Base-by-base conservation (phyloP, 2,329 filamentous ascomycete genomes). In the Reticulascus tulasneorum region DNA sequence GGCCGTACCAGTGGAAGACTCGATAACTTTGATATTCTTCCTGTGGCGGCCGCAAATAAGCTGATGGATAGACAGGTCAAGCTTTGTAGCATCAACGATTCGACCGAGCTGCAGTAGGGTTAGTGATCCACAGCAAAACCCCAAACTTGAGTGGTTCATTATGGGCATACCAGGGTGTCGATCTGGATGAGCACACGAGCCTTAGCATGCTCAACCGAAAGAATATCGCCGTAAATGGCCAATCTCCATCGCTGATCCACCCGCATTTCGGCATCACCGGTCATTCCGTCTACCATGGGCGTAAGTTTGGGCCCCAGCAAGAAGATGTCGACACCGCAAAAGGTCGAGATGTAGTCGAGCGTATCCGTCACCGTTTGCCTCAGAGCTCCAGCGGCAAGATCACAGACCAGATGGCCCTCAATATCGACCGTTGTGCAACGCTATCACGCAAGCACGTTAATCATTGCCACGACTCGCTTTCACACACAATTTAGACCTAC, bases 1-100 rank as follows among this genome's bases (percentile, higher is more conserved):
- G 46, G 93, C 91, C 8, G 93, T 97, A 52, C 90, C 88, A 11
- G 93, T 97, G 19, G 85, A 81, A 11, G 93, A 94, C 63, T 98
- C 93, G 54, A 98, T 96, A 52, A 93, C 70, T 69, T 97, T 97
- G 68, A 98, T 95, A 60, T 96, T 96, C 70, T 95, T 94, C 50
- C 93, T 79, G 50, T 90, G 91, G 31, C 93, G 86, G 31, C 93
- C 93, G 59, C 90, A 96, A 32, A 97, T 82, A 37, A 96, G 74
- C 39, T 89, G 93, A 59, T 98, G 93, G 57, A 95, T 77, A 18
- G 88, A 86, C 32, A 91, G 68, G 50, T 96, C 90, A 40, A 95
- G 73, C 55, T 86, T 85, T 53, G 89, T 80, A 30, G 75, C 79
- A 59, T 95, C 89, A 35, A 93, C 84, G 38, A 79, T 68, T 47